Evolutionary conservation across 2,329 filamentous ascomycete species (phyloP).

Genomic region (Gaeumannomyces tritici): DNA sequence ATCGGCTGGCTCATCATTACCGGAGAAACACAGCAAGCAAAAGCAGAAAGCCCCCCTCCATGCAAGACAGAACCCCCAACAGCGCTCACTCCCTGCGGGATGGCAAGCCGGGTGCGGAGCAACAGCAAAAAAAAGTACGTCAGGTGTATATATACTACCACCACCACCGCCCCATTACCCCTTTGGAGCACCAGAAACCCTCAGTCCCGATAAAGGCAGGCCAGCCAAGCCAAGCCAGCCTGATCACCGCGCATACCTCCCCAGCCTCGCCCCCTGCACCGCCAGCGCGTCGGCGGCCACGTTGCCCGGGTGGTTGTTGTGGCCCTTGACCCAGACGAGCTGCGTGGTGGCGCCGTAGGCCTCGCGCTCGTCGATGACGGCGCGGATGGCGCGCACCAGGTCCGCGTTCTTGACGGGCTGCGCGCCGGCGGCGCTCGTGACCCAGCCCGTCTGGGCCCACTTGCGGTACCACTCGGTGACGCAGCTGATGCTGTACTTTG

Average conservation of each 20-base stretch:
- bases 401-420: constrained; percentile 75
- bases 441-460: constrained; percentile 73
- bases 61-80: too few species aligned
- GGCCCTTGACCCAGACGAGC: constrained; percentile 88
- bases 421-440: constrained; percentile 45
- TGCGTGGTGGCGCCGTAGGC: constrained; percentile 49
- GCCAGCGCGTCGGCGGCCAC: constrained; percentile 71
- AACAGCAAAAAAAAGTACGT: too few species aligned
- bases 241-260: background rate
- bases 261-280: constrained; percentile 46
- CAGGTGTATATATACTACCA: too few species aligned
- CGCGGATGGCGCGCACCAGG: constrained; percentile 63
- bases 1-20: too few species aligned
- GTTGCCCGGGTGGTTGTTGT: constrained; percentile 65
- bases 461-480: constrained; percentile 71
- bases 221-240: too few species aligned
- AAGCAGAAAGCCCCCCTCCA: too few species aligned
- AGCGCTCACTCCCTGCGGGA: too few species aligned
- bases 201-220: too few species aligned
- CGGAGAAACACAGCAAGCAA: background rate
- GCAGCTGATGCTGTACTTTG: constrained; percentile 83
- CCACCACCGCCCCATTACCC: too few species aligned
- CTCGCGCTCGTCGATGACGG: constrained; percentile 60
- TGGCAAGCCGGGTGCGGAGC: too few species aligned
- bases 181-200: too few species aligned